Conservation (phyloP, 176 grass and related monocot species). For the Rhipidocladum racemiflorum region DNA sequence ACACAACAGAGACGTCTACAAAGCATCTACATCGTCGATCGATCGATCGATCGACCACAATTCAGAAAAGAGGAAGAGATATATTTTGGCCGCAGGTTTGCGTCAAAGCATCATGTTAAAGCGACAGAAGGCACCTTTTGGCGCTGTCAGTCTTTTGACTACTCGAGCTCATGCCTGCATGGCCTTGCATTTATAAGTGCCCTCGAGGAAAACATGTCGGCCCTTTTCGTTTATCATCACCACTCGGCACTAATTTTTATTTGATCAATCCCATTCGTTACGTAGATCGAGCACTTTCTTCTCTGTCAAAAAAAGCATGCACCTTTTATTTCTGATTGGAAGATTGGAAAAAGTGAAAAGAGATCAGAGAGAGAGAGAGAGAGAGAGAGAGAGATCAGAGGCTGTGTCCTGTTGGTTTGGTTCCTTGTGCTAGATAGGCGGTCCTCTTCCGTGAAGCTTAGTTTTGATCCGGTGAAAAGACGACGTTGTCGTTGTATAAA, state of each 20-base stretch:
- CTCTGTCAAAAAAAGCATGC: not conserved
- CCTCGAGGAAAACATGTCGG: conserved; percentile 33
- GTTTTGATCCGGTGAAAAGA: conserved; percentile 28
- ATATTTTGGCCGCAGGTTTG: not conserved
- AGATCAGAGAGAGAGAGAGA: not conserved
- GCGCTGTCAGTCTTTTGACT: not conserved
- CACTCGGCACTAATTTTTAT: not conserved
- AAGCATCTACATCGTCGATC: not conserved
- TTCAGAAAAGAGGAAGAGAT: not conserved
- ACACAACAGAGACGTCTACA: not conserved
- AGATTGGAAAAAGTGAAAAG: not conserved
- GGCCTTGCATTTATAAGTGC: not conserved
- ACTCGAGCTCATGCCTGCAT: conserved; percentile 10
- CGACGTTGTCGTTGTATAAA: conserved; percentile 14
- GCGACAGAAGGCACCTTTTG: conserved; percentile 23
- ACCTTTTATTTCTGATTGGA: conserved; percentile 6
- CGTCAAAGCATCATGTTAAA: not conserved
- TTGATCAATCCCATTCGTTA: not conserved
- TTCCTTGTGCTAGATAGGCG: conserved; percentile 9
- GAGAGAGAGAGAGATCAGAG: not conserved
- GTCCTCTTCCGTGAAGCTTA: conserved; percentile 8
- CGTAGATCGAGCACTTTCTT: not conserved
- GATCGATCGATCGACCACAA: not conserved
- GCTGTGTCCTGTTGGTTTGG: not conserved
- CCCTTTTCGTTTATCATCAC: not conserved